phyloP scores from a whole-genome alignment of 257 asterid species.

The Petunia secreta region DNA sequence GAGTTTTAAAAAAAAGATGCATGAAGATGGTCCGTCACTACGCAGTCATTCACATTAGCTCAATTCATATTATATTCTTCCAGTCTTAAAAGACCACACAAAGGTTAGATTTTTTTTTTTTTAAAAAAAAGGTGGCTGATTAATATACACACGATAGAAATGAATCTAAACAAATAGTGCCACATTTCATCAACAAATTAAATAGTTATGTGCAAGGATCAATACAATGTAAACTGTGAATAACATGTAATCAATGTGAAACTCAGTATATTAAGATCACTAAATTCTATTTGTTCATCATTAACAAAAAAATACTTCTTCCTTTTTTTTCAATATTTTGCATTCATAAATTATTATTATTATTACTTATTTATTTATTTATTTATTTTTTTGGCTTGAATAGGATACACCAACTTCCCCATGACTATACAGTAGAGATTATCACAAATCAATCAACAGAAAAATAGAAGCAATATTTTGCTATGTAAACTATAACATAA shows the following conservation, averaged over 20 bases:
- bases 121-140: neutral
- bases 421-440: neutral
- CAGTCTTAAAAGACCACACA: neutral
- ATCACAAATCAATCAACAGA: neutral
- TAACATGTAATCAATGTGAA: constrained; percentile 9
- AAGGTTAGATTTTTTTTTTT: neutral
- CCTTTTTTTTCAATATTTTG: neutral
- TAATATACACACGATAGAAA: neutral
- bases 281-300: neutral
- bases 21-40: neutral
- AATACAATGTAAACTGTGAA: neutral
- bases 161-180: neutral
- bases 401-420: neutral
- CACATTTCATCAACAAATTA: neutral
- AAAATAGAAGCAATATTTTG: neutral
- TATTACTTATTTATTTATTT: too few relatives aligned
- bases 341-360: neutral
- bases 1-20: neutral
- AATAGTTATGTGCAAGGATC: neutral
- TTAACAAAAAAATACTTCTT: neutral
- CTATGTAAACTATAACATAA: neutral
- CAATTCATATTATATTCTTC: neutral
- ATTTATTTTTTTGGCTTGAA: neutral
- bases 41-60: neutral
- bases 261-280: constrained; percentile 6